Evolutionary conservation across 768 basidiomycete genomes (phyloP).

Genomic region (Serendipita sp.): DNA sequence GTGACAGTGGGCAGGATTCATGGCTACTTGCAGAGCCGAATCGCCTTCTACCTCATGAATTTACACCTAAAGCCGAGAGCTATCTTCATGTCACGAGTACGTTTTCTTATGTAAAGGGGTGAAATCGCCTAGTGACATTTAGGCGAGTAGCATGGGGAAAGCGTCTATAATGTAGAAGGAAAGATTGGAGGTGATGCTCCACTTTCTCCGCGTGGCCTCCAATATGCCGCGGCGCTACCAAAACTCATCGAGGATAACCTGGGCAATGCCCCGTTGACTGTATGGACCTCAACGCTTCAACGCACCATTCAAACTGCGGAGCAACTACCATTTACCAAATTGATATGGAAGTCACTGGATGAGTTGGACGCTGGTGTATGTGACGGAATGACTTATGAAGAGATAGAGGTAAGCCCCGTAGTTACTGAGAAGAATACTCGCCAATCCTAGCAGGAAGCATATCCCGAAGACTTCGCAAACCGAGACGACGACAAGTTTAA

Average conservation of each 20-base stretch:
- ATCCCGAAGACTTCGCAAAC: conserved; percentile 96
- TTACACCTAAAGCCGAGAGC: conserved; percentile 90
- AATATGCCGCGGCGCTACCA: conserved; percentile 78
- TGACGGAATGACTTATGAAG: conserved; percentile 98
- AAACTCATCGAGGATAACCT: conserved; percentile 79
- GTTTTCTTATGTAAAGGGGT: conserved; percentile 21
- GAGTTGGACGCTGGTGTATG: conserved; percentile 98
- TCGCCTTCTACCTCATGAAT: conserved; percentile 98
- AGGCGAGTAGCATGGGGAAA: conserved; percentile 86
- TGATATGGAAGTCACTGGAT: conserved; percentile 98
- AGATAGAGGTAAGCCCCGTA: conserved; percentile 63
- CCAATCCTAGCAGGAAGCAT: conserved; percentile 45
- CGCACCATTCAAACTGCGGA: conserved; percentile 86
- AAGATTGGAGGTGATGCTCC: conserved; percentile 96
- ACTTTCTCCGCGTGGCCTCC: conserved; percentile 66
- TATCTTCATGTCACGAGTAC: conserved; percentile 88
- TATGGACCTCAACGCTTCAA: conserved; percentile 97
- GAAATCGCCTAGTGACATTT: no score
- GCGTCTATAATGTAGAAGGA: conserved; percentile 89
- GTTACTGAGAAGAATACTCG: not conserved
- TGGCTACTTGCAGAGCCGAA: conserved; percentile 90
- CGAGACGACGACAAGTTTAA: conserved; percentile 99
- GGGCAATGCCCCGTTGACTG: conserved; percentile 76
- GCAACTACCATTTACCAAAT: conserved; percentile 66
- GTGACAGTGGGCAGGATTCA: conserved; percentile 77